Evolutionary conservation across 371 early-diverging fungal species (phyloP).

Genomic region (Rhizopus sp.): DNA sequence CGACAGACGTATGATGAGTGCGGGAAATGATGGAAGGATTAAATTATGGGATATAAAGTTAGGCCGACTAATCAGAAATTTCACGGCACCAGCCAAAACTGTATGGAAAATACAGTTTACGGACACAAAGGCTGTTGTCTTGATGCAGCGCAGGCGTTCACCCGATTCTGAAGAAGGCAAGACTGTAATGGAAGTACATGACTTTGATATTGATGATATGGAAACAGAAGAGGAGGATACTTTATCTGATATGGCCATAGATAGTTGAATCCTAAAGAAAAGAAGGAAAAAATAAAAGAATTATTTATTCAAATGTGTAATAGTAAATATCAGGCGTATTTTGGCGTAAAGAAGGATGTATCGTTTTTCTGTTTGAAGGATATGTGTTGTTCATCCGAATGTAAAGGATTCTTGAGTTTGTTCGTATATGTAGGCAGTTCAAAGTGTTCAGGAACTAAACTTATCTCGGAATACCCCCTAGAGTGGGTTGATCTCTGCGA

Average conservation of each 20-base stretch:
- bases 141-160: conserved; percentile 52
- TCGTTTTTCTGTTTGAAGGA: too few relatives aligned
- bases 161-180: conserved; percentile 37
- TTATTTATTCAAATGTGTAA: background rate
- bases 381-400: too few relatives aligned
- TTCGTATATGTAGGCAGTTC: too few relatives aligned
- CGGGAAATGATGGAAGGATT: conserved; percentile 84
- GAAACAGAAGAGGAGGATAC: conserved; percentile 19
- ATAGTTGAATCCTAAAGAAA: conserved; percentile 11
- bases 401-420: too few relatives aligned
- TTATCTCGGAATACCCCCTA: too few relatives aligned
- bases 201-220: conserved; percentile 38
- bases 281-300: background rate
- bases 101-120: conserved; percentile 68
- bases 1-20: conserved; percentile 77
- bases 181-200: conserved; percentile 56
- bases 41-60: conserved; percentile 85
- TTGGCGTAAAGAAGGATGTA: too few relatives aligned
- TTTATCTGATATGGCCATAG: conserved; percentile 26
- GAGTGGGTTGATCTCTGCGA: too few relatives aligned
- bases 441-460: too few relatives aligned
- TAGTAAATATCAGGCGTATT: background rate
- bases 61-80: conserved; percentile 72
- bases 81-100: conserved; percentile 61
- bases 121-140: conserved; percentile 63